Evolutionary conservation across 2,329 filamentous ascomycete species (phyloP).

Genomic region (Xylaria sp.): DNA sequence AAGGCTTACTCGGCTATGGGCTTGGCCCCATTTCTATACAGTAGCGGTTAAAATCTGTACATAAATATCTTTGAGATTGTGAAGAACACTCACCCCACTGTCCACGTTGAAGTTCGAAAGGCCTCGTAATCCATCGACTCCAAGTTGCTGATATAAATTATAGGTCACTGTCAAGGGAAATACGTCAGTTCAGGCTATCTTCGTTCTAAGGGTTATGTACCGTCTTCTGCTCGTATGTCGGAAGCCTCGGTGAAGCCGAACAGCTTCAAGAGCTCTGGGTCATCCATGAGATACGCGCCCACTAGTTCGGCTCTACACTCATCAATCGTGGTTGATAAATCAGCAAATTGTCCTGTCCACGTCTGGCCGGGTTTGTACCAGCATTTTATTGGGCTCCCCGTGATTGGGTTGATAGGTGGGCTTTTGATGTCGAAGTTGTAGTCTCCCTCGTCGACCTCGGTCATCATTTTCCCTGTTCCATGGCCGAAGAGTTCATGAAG

Average conservation of each 20-base stretch:
- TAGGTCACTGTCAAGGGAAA: slow-evolving; percentile 42
- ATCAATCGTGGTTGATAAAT: slow-evolving; percentile 65
- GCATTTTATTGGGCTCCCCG: slow-evolving; percentile 55
- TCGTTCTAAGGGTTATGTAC: background rate
- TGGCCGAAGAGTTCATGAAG: slow-evolving; percentile 72
- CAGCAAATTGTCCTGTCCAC: slow-evolving; percentile 65
- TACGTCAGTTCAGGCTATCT: slow-evolving; percentile 8
- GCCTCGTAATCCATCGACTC: slow-evolving; percentile 48
- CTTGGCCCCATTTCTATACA: slow-evolving; percentile 51
- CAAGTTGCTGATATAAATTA: slow-evolving; percentile 49
- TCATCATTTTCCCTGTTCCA: slow-evolving; percentile 66
- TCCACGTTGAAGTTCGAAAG: slow-evolving; percentile 47
- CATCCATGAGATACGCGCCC: slow-evolving; percentile 50
- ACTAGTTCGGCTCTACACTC: slow-evolving; percentile 56
- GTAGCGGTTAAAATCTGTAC: background rate
- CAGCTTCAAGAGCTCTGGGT: slow-evolving; percentile 46
- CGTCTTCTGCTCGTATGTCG: too few species aligned
- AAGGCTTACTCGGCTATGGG: slow-evolving; percentile 46
- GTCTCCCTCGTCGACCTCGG: slow-evolving; percentile 56
- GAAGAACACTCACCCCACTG: slow-evolving; percentile 37
- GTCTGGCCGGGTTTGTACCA: slow-evolving; percentile 70
- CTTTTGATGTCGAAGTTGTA: slow-evolving; percentile 66
- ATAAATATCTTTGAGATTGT: background rate
- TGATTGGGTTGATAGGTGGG: slow-evolving; percentile 62
- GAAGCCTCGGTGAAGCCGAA: too few species aligned